Evolutionary conservation across 1,284 basidiomycete species (phyloP).

Genomic region (Ustilago loliicola): DNA sequence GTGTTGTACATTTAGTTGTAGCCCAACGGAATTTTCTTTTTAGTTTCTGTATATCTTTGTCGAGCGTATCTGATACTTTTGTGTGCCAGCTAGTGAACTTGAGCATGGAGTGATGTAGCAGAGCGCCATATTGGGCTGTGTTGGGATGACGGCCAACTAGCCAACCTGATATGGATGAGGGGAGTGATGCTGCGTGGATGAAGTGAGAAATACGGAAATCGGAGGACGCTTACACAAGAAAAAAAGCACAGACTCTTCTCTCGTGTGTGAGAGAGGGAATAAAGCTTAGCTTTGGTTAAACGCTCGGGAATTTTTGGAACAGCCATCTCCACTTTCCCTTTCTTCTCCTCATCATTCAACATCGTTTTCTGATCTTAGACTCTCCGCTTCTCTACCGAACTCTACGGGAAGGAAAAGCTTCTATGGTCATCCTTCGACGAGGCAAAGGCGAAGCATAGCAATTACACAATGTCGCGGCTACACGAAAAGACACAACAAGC

Average conservation of each 20-base stretch:
- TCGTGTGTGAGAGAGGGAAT: neutral
- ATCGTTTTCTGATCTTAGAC: no score
- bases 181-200: neutral
- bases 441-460: neutral
- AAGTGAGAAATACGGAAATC: neutral
- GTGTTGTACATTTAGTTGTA: constrained; percentile 23
- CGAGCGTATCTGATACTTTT: no score
- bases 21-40: constrained; percentile 7
- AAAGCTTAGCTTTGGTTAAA: neutral
- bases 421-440: no score
- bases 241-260: constrained; percentile 1
- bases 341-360: neutral
- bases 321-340: constrained; percentile 14
- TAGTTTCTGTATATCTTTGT: constrained; percentile 9
- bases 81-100: no score
- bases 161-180: no score
- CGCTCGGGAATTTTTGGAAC: neutral
- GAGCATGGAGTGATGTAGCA: no score
- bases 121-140: neutral
- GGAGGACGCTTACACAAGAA: constrained; percentile 15
- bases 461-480: constrained; percentile 35
- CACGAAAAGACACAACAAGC: constrained; percentile 23
- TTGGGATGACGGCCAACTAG: no score
- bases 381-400: no score
- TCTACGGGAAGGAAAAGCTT: no score